A percentile compares a stretch with the other conserved stretches of the same genome.
phyloP scores from a whole-genome alignment of 768 basidiomycete species.

The Saitozyma sp. region DNA sequence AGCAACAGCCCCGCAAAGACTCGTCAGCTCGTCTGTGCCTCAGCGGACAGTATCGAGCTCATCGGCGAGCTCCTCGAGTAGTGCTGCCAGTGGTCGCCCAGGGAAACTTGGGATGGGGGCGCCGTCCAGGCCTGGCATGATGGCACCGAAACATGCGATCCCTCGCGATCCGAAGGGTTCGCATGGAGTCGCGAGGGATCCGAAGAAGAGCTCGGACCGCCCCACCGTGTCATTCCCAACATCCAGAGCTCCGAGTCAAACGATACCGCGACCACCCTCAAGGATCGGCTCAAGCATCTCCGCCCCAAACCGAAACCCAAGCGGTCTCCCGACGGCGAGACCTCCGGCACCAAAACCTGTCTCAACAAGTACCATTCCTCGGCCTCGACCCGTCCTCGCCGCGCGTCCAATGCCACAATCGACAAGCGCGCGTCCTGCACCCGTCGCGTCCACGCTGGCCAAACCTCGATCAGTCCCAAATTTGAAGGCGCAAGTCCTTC shows the following conservation, averaged over 20 bases:
- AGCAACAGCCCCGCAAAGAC: conserved; percentile 4
- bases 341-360: not conserved
- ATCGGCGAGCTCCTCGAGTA: conserved; percentile 14
- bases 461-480: not conserved
- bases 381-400: not conserved
- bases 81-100: not conserved
- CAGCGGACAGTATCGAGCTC: conserved; percentile 29
- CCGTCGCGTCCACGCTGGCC: not conserved
- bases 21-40: conserved; percentile 22
- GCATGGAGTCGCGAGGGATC: not conserved
- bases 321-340: too few relatives aligned
- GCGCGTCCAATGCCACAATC: not conserved
- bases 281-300: not conserved
- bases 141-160: too few relatives aligned
- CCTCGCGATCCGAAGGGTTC: too few relatives aligned
- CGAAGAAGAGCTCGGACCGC: not conserved
- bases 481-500: not conserved
- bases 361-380: not conserved
- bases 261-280: not conserved
- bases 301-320: too few relatives aligned
- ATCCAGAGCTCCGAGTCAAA: not conserved
- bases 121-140: not conserved
- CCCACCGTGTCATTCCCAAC: not conserved
- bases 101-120: not conserved
- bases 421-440: not conserved